These are phyloP conservation scores for Saturnispora halmiae DNA, from an alignment of 805 yeast genomes.

Conservation along the genomic window DNA sequence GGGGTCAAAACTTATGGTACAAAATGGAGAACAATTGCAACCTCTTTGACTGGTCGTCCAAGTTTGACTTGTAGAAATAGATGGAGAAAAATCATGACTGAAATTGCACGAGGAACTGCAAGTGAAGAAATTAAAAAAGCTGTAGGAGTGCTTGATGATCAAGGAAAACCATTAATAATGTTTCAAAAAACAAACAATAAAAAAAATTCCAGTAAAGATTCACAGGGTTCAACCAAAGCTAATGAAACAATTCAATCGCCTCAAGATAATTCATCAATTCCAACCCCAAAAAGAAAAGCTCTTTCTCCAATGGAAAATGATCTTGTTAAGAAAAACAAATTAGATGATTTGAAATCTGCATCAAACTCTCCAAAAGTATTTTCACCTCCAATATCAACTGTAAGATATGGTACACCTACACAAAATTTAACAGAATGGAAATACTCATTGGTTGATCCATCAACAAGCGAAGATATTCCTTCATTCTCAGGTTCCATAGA, in stretches of 20 bases:
- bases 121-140: conserved; percentile 45
- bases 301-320: conserved; percentile 2
- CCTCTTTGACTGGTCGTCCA: conserved; percentile 68
- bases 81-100: conserved; percentile 81
- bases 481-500: conserved; percentile 40
- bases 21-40: conserved; percentile 77
- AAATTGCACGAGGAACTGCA: conserved; percentile 62
- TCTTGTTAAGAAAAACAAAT: background rate
- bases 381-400: conserved; percentile 6
- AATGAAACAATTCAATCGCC: too few species aligned
- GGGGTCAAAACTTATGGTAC: conserved; percentile 70
- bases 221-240: too few species aligned
- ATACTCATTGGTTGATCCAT: conserved; percentile 41
- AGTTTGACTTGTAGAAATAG: conserved; percentile 85
- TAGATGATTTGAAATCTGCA: conserved; percentile 8
- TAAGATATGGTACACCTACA: conserved; percentile 19
- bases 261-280: background rate
- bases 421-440: conserved; percentile 48
- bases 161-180: conserved; percentile 14
- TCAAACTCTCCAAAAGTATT: conserved; percentile 8
- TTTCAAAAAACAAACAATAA: conserved; percentile 9
- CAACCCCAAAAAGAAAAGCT: background rate
- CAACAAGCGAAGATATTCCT: conserved; percentile 35
- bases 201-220: too few species aligned
- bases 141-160: conserved; percentile 36